Conservation (phyloP, 345 rosid species). For the Lepidium africanum region DNA sequence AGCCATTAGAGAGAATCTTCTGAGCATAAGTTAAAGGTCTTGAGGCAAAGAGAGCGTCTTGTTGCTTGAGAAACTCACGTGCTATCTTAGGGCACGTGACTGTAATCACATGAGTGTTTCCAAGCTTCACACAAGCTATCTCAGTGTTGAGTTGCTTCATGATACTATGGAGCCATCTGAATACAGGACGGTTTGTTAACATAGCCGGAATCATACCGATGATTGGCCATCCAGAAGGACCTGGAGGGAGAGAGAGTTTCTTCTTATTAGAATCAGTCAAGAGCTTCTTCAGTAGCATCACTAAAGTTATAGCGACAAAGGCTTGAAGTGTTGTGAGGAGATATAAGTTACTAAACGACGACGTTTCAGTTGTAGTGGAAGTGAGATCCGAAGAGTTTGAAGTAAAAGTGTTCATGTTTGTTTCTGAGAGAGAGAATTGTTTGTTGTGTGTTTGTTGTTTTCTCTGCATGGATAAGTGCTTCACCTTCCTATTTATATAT, state of each 20-base stretch:
- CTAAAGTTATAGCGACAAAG: conserved; percentile 20
- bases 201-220: conserved; percentile 33
- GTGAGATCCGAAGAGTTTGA: conserved; percentile 31
- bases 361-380: neutral
- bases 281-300: conserved; percentile 23
- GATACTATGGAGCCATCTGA: conserved; percentile 36
- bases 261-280: neutral
- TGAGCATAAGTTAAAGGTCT: conserved; percentile 29
- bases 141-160: conserved; percentile 41
- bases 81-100: conserved; percentile 36
- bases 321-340: conserved; percentile 30
- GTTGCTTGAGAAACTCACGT: conserved; percentile 32
- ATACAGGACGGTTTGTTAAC: conserved; percentile 29
- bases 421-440: neutral
- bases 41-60: conserved; percentile 34
- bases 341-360: conserved; percentile 17
- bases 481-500: conserved; percentile 24
- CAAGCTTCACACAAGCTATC: conserved; percentile 39
- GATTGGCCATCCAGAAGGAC: conserved; percentile 37
- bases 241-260: conserved; percentile 33
- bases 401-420: conserved; percentile 19
- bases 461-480: conserved; percentile 22
- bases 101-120: conserved; percentile 33
- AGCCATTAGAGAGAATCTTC: conserved; percentile 17
- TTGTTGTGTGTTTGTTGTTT: conserved; percentile 6